Base-by-base conservation (phyloP, 2,329 filamentous ascomycete species). In the Trichoderma harzianum region DNA sequence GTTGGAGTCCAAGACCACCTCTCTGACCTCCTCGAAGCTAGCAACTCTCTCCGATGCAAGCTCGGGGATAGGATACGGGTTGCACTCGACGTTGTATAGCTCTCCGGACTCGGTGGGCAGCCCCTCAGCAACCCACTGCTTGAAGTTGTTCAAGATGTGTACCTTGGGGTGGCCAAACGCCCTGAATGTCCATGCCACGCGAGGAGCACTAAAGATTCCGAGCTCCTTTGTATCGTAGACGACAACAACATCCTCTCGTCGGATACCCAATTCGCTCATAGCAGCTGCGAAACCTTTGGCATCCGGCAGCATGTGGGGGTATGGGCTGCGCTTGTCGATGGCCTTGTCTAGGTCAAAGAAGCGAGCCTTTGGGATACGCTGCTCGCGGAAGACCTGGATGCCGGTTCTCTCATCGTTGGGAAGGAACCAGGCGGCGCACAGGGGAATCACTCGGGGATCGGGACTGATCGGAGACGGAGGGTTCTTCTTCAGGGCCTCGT, bases 261-360 rank as follows among this genome's bases (percentile, higher is more conserved):
- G 89, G 75, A 99, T 96, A 8, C 96, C 96, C 63, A 99, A 84
- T 75, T 92, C 89, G 76, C 92, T 91, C 95, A 99, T 97, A 55
- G 95, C 93, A 69, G 91, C 88, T 58, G 93, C 93, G 79, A 99
- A 98, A 66, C 89, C 87, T 78, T 93, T 90, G 47, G 93, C 86
- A 8, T 88, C 91, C 3, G 96, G 96, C 3, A 99, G 89, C 96
- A 99, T 99, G 81, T 99, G 96, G 8, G 96, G 95, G 80, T 97
- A 98, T 1, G 93, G 92, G 70, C 92, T 97, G 76, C 90, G 89
- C 75, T 91, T 90, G 82, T 99, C 95, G 78, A 96, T 94, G 79
- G 97, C 89, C 77, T 90, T 93, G 82, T 99, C 96, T 69, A 99
- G 87, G 81, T 99, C 95, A 81, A 99, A 99, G 88, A 98, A 99